A percentile compares a stretch with the other conserved stretches of the same genome.
phyloP scores from a whole-genome alignment of 257 asterid genomes.

The Capsicum chinense region DNA sequence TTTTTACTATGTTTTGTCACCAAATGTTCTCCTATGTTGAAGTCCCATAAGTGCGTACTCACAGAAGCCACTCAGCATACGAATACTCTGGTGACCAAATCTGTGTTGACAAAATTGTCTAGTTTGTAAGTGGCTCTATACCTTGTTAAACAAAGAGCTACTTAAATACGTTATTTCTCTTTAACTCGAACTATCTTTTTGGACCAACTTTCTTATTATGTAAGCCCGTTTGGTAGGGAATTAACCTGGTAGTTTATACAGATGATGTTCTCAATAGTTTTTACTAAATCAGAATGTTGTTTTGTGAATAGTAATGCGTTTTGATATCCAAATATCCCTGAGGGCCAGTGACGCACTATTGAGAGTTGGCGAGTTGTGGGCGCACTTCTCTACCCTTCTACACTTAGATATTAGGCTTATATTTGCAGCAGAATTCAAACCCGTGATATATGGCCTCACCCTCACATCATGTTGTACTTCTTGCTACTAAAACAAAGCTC shows the following conservation, averaged over 20 bases:
- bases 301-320: background rate
- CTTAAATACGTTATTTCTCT: background rate
- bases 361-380: background rate
- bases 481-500: background rate
- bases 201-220: background rate
- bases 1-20: conserved; percentile 66
- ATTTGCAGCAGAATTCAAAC: background rate
- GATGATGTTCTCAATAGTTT: conserved; percentile 14
- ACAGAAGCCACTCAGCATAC: conserved; percentile 60
- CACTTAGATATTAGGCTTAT: background rate
- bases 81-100: conserved; percentile 65
- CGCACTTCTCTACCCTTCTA: background rate
- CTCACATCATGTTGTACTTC: background rate
- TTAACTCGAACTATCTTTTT: background rate
- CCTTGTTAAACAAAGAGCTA: background rate
- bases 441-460: background rate
- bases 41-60: conserved; percentile 54
- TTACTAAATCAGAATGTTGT: background rate
- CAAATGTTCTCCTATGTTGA: conserved; percentile 65
- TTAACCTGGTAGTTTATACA: background rate
- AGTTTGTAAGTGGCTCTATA: conserved; percentile 35
- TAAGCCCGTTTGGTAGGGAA: background rate
- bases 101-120: conserved; percentile 65
- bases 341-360: background rate
- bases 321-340: background rate